phyloP scores from a whole-genome alignment of 345 rosid species.

The Brassica cretica region DNA sequence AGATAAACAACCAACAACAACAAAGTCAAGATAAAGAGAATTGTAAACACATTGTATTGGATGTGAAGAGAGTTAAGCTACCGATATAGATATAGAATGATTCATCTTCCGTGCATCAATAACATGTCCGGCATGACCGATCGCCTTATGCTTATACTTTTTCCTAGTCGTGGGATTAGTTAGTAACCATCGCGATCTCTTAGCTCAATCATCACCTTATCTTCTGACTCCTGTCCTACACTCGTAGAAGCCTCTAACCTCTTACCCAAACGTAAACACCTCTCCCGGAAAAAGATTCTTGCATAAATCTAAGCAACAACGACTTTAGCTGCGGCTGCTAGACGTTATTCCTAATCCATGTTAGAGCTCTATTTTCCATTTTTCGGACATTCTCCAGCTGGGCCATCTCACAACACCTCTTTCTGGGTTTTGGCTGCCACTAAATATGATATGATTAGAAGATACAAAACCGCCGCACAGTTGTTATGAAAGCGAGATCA shows the following conservation, averaged over 20 bases:
- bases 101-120: constrained; percentile 69
- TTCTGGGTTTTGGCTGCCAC: constrained; percentile 31
- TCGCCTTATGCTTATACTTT: constrained; percentile 62
- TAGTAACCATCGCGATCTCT: background rate
- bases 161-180: too few species aligned
- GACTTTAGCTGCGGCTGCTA: too few species aligned
- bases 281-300: background rate
- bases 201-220: background rate
- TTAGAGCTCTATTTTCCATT: too few species aligned
- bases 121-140: constrained; percentile 81
- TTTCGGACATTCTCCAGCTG: too few species aligned
- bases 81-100: constrained; percentile 65
- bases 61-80: constrained; percentile 11
- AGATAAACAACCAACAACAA: background rate
- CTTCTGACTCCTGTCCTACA: background rate
- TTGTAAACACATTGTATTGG: background rate
- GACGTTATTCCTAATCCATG: too few species aligned
- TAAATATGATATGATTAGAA: background rate
- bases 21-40: background rate
- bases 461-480: background rate
- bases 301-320: too few species aligned
- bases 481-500: background rate
- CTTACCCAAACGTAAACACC: background rate
- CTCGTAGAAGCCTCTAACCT: background rate
- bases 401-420: too few species aligned